Conservation (phyloP, 768 basidiomycete species). For the Saitozyma podzolica region DNA sequence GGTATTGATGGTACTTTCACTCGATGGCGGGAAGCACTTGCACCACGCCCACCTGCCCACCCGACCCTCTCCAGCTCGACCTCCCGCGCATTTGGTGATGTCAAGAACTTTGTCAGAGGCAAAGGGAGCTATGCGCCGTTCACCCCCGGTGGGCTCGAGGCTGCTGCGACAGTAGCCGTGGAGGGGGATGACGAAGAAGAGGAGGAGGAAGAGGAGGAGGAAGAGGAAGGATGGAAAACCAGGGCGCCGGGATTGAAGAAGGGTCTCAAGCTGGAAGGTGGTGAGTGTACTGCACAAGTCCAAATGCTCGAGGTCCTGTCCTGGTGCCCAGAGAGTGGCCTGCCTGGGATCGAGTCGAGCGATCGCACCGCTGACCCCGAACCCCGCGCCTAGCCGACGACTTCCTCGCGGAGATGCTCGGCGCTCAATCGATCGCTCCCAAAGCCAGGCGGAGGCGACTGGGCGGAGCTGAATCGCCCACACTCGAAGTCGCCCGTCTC, state of each 20-base stretch:
- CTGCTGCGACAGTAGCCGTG: conserved; percentile 29
- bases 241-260: conserved; percentile 80
- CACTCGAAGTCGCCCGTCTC: conserved; percentile 31
- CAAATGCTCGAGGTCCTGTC: too few relatives aligned
- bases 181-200: conserved; percentile 49
- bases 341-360: not conserved
- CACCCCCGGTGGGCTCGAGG: conserved; percentile 86
- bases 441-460: conserved; percentile 48
- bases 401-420: conserved; percentile 44
- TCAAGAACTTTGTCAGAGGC: conserved; percentile 82
- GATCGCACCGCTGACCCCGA: too few relatives aligned
- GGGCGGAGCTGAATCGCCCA: conserved; percentile 30
- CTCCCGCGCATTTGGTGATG: conserved; percentile 76
- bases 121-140: conserved; percentile 93
- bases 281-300: too few relatives aligned
- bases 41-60: conserved; percentile 52
- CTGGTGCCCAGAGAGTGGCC: not conserved
- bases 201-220: conserved; percentile 48
- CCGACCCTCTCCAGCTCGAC: conserved; percentile 77
- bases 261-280: conserved; percentile 65
- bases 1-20: conserved; percentile 46
- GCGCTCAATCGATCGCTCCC: conserved; percentile 33
- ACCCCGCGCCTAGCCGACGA: conserved; percentile 33
- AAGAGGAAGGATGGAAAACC: conserved; percentile 57
- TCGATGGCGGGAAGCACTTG: conserved; percentile 63